A percentile compares a stretch with the other conserved stretches of the same genome.
Evolutionary conservation across 2,329 filamentous ascomycete species (phyloP).

Genomic region (Pseudodiploospora longispora): DNA sequence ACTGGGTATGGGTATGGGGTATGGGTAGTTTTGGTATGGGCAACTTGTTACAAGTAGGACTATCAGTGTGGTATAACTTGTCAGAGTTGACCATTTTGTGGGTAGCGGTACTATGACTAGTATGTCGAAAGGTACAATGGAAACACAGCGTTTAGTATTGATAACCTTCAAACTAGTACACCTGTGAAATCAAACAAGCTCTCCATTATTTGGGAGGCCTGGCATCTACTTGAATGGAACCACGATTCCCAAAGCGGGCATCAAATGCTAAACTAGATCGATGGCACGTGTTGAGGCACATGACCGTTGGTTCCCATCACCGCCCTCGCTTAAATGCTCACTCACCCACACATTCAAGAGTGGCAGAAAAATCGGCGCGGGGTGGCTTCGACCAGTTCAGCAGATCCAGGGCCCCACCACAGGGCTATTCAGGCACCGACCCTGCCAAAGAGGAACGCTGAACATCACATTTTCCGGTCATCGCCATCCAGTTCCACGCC

Average conservation of each 20-base stretch:
- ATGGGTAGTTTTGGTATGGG: conserved; percentile 3
- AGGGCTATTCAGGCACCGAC: conserved; percentile 30
- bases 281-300: conserved; percentile 16
- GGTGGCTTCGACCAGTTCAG: conserved; percentile 16
- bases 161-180: no score
- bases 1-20: conserved; percentile 3
- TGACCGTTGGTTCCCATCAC: conserved; percentile 18
- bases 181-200: no score
- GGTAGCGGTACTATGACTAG: no score
- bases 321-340: conserved; percentile 30
- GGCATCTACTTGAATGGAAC: no score
- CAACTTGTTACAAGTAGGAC: not conserved
- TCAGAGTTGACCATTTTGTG: no score
- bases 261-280: no score
- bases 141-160: no score
- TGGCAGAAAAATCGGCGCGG: conserved; percentile 32
- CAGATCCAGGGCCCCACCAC: conserved; percentile 23
- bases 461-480: conserved; percentile 19
- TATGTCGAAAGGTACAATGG: no score
- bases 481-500: conserved; percentile 14
- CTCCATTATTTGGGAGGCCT: no score
- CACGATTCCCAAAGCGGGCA: no score
- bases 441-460: conserved; percentile 16
- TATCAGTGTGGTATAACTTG: no score
- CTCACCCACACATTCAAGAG: conserved; percentile 24